A percentile compares a stretch with the other conserved stretches of the same genome.
Conservation (phyloP, 1,284 basidiomycete species). For the Apiotrichum gamsii region DNA sequence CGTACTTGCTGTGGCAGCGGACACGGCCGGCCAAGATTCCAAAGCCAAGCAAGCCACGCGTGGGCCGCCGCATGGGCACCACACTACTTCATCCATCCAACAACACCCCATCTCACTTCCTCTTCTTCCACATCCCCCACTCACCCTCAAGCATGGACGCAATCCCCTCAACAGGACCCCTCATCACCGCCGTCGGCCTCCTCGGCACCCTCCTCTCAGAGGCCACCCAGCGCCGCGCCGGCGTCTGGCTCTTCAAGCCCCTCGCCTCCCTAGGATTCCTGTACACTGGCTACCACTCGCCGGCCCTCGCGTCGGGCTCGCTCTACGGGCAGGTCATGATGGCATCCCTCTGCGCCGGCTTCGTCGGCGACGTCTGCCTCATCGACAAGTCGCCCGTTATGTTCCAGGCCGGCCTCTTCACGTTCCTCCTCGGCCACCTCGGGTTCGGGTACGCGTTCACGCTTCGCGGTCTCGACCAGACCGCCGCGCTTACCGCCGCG, state of each 20-base stretch:
- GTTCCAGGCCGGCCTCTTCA: constrained; percentile 14
- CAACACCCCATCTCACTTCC: too few relatives aligned
- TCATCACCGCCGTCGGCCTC: constrained; percentile 10
- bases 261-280: constrained; percentile 13
- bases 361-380: constrained; percentile 14
- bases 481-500: background rate
- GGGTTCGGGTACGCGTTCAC: constrained; percentile 11
- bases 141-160: background rate
- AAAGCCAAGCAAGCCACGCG: too few relatives aligned
- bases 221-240: background rate
- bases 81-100: too few relatives aligned
- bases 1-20: too few relatives aligned
- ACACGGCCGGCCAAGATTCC: too few relatives aligned
- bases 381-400: constrained; percentile 2
- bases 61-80: too few relatives aligned
- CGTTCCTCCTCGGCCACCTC: constrained; percentile 17
- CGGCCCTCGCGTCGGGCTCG: background rate
- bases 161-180: constrained; percentile 2
- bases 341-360: constrained; percentile 6
- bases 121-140: background rate
- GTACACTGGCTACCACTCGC: constrained; percentile 3
- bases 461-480: constrained; percentile 1
- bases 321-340: constrained; percentile 3
- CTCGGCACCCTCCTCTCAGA: constrained; percentile 8
- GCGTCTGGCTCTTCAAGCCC: constrained; percentile 16